Base-by-base conservation (phyloP, 2,329 filamentous ascomycete genomes). In the Raffaelea arxii region DNA sequence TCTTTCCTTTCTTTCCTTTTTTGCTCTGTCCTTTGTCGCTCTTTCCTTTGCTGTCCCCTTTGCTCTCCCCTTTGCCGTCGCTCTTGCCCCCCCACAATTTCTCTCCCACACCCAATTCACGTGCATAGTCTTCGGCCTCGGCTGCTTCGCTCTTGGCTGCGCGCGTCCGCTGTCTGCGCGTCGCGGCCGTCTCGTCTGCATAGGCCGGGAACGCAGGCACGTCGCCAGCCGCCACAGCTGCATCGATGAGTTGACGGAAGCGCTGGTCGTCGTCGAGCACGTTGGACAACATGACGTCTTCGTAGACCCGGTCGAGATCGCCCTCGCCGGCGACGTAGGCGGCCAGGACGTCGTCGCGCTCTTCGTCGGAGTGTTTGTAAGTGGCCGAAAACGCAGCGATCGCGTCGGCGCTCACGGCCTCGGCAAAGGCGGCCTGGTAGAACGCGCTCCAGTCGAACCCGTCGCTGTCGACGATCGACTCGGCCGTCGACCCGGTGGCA, bases 361-460 rank as follows among this genome's bases (percentile, higher is more conserved):
- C 92, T 63, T 97, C 88, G 3, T 87, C 84, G 1, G 87, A 90
- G 18, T 79, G 78, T 66, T 91, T 89, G 71, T 97, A 98, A 53
- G 83, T 73, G 25, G 72, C 68, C 49, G 85, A 78, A 58, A 97
- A 86, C 46, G 80, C 77, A 46, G 82, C 74, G 54, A 98, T 91
- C 4, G 79, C 78, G 50, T 86, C 80, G 3, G 74, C 68, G 18
- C 80, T 89, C 43, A 98, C 73, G 23, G 87, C 74, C 47, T 90
- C 82, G 43, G 77, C 78, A 62, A 83, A 95, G 57, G 95, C 89
- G 53, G 84, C 80, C 46, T 82, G 79, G 71, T 94, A 98, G 70
- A 89, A 98, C 41, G 86, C 82, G 46, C 78, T 73, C 92, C 92
- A 98, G 70, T 87, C 78, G 68, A 97, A 98, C 46, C 83, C 85